Base-by-base conservation (phyloP, 768 basidiomycete species). In the Hemileccinum impolitum region DNA sequence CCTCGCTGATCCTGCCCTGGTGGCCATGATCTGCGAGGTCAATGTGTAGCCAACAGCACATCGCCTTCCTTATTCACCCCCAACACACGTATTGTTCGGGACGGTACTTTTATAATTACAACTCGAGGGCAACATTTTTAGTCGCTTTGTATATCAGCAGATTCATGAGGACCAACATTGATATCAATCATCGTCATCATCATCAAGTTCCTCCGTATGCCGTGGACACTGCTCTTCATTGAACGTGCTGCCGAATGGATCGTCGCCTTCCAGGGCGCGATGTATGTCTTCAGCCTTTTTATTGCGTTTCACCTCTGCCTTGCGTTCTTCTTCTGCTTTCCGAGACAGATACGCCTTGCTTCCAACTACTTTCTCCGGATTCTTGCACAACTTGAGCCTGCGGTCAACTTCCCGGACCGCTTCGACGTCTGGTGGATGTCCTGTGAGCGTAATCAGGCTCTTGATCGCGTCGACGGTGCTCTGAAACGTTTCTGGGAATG, bases 291-390 rank as follows among this genome's bases (percentile, higher is more conserved):
- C 69, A 14, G 79, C 82, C 60, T 86, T 87, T 58, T 77, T 79
- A 38, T 66, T 76, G 48, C 90, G 74, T 65, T 88, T 92, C 51
- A 78, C 80, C 53, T 81, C 81, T 2, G 83, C 84, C 59, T 76
- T 78, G 46, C 72, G 79, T 58, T 90, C 88, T 48, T 84, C 82
- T 56, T 82, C 84, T n/a, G 75, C 80, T 55, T 81, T 83, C 63
- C 82, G 84, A 18, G 80, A 79, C 21, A 84, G 65, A 65, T 87
- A 93, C 3, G 90, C 87, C 52, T 81, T 85, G 53, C 84, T 95
- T n/a, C 93, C 94, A 12, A 84, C 82, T 6, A 95, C 85, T 67
- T 94, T 96, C 68, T 95, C 94, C 5, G 96, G 96, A 60, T 99
- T 98, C 65, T 93, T 90, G 74, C 95, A 97, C 32, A 87, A 61